These are phyloP conservation scores for Arctostaphylos glauca DNA, from an alignment of 148 eudicot species.

Conservation along the genomic window DNA sequence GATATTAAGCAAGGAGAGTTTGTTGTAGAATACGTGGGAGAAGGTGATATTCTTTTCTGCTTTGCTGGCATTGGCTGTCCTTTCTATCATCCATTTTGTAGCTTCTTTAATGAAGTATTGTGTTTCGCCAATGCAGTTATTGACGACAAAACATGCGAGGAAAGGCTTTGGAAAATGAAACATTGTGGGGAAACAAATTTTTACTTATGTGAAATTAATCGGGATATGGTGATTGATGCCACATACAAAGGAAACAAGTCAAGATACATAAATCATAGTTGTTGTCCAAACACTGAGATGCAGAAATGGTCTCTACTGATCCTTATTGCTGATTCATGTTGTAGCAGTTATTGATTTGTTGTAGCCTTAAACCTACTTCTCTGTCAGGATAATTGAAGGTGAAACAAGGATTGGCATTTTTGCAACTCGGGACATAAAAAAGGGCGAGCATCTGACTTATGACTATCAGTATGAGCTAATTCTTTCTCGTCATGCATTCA, in stretches of 20 bases:
- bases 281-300: conserved; percentile 98
- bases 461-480: conserved; percentile 79
- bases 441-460: conserved; percentile 93
- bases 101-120: conserved; percentile 4
- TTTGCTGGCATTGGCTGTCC: background rate
- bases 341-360: conserved; percentile 10
- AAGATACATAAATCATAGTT: conserved; percentile 99
- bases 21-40: conserved; percentile 97
- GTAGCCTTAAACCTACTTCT: conserved; percentile 13
- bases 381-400: conserved; percentile 85
- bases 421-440: conserved; percentile 80
- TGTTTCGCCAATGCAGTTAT: conserved; percentile 62
- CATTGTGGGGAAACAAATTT: conserved; percentile 90
- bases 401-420: conserved; percentile 98
- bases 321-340: conserved; percentile 18
- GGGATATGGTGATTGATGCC: conserved; percentile 99
- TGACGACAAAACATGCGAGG: conserved; percentile 97
- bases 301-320: conserved; percentile 78
- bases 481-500: conserved; percentile 5
- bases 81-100: conserved; percentile 1
- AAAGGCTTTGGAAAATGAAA: conserved; percentile 98
- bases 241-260: conserved; percentile 95
- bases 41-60: conserved; percentile 54
- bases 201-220: conserved; percentile 92
- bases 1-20: conserved; percentile 89